Evolutionary conservation across 352 stramenopile species (phyloP), one percentile per base, ranked within the genome.

Genomic region (Pythium grandisporangium): DNA sequence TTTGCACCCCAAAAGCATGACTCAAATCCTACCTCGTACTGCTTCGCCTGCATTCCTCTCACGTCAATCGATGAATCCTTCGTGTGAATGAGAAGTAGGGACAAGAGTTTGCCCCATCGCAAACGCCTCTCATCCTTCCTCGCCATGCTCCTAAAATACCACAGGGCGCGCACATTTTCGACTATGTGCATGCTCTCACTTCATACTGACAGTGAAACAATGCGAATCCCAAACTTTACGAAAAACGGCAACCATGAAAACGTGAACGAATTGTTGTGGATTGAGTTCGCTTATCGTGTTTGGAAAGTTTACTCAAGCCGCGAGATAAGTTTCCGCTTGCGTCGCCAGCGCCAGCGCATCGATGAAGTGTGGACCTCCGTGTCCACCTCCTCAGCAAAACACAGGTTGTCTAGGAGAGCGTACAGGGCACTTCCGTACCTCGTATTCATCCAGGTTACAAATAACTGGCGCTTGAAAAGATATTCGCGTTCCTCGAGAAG

Each of bases 301-400:
- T 34, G 29, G 12, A 34, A 14, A 34, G 8, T 43, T 17, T 59
- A 88, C 57, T 91, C 75, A 17, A 93, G 50, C 23, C 80, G 73
- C 5, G 80, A 86, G 8, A 93, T 59, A 30, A 91, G 66, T 48
- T 93, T 93, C 19, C 80, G 70, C 53, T 91, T 89, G 30, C 78
- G 75, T 23, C 80, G 75, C 77, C 80, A 91, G n/a, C 80, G 73
- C 80, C 80, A 93, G 48, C 80, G 77, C 78, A 93, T 89, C 4
- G 76, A 90, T 13, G 80, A 84, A 30, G 82, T 50, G 32, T 87
- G 72, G n/a, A 58, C 84, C 50, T 89, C 76, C 17, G 68, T 72
- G 20, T 69, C 79, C 46, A 79, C 63, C 37, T 92, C 74, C 53
- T 90, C 74, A 37, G 87, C 77, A 33, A 93, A 93, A 51, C 65